phyloP scores from a whole-genome alignment of 495 filamentous ascomycete genomes.

The Penicillium longicatenatum region DNA sequence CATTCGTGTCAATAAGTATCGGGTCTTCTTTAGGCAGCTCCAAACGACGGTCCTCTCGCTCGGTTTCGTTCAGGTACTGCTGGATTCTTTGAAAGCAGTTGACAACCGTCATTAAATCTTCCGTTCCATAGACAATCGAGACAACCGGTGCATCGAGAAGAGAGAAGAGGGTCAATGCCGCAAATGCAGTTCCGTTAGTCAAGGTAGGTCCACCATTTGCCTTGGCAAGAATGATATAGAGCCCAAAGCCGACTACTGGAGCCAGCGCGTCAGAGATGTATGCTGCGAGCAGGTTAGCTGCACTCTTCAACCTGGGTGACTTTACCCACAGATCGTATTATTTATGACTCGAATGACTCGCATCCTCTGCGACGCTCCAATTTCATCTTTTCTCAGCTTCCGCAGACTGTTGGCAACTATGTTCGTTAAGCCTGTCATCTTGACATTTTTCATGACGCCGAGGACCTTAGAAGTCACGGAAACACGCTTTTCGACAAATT shows the following conservation, averaged over 20 bases:
- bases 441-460: conserved; percentile 57
- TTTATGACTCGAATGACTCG: conserved; percentile 17
- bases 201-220: conserved; percentile 19
- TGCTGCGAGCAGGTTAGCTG: conserved; percentile 14
- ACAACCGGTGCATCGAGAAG: conserved; percentile 25
- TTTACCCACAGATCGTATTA: conserved; percentile 19
- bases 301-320: not conserved
- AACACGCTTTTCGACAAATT: conserved; percentile 55
- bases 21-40: not conserved
- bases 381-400: conserved; percentile 21
- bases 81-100: conserved; percentile 32
- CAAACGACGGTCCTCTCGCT: conserved; percentile 17
- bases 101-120: conserved; percentile 24
- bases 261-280: conserved; percentile 23
- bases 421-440: conserved; percentile 58
- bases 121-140: conserved; percentile 18
- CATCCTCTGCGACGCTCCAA: conserved; percentile 15
- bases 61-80: conserved; percentile 20
- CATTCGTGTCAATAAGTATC: conserved; percentile 14
- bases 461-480: conserved; percentile 52
- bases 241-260: conserved; percentile 27
- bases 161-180: conserved; percentile 27
- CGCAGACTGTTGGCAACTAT: conserved; percentile 37
- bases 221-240: conserved; percentile 22
- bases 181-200: conserved; percentile 26